These are phyloP conservation scores for Euptelea pleiosperma DNA, from an alignment of 164 flowering plant species.

Conservation along the genomic window DNA sequence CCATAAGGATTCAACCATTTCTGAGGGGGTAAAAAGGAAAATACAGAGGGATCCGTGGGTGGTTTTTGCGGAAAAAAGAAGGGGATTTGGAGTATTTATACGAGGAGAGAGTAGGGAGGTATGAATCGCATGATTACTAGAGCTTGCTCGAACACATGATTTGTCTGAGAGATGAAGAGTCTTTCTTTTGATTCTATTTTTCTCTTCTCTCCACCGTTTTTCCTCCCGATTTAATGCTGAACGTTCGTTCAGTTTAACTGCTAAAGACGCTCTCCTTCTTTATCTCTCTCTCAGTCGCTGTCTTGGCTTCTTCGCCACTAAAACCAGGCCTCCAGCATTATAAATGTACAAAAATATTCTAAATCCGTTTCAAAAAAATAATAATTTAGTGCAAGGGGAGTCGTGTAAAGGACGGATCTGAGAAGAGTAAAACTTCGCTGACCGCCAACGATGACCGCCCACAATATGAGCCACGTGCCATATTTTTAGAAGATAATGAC, in stretches of 20 bases:
- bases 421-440: no score
- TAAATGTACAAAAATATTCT: not conserved
- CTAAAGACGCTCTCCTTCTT: no score
- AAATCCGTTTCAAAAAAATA: constrained; percentile 5
- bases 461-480: no score
- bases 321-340: not conserved
- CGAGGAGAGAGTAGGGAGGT: not conserved
- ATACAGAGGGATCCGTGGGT: not conserved
- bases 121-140: constrained; percentile 9
- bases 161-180: not conserved
- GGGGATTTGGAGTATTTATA: not conserved
- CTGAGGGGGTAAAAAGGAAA: constrained; percentile 3
- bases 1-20: constrained; percentile 14
- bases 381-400: constrained; percentile 2
- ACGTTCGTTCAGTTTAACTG: no score
- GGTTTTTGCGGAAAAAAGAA: not conserved
- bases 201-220: not conserved
- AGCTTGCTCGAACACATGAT: constrained; percentile 17
- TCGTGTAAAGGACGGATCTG: constrained; percentile 11
- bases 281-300: no score
- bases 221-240: no score
- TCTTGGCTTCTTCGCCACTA: no score
- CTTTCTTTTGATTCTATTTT: not conserved
- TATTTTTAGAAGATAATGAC: no score
- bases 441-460: no score